Percentiles rank a stretch among this genome's conserved stretches.
phyloP scores from a whole-genome alignment of 495 filamentous ascomycete genomes.

The Beverwykella pulmonaria region DNA sequence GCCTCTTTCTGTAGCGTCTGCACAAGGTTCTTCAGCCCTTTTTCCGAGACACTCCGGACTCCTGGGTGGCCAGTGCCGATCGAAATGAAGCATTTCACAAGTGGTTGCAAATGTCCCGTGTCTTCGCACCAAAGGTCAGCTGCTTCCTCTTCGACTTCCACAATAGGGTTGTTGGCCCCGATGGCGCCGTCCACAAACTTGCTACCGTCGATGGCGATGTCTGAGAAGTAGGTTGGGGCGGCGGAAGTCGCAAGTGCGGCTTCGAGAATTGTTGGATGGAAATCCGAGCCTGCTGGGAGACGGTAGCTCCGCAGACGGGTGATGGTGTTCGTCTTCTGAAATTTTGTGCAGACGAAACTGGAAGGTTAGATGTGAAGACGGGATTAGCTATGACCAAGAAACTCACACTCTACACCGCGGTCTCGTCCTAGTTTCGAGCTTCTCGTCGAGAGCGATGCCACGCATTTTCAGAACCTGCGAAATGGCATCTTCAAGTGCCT shows the following conservation, averaged over 20 bases:
- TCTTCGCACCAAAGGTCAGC: constrained; percentile 35
- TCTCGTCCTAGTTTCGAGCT: constrained; percentile 12
- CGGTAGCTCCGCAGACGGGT: constrained; percentile 18
- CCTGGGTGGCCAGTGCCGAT: constrained; percentile 26
- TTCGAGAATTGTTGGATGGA: constrained; percentile 15
- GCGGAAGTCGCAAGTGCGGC: constrained; percentile 25
- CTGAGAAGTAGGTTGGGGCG: constrained; percentile 23
- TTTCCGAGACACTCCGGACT: not conserved
- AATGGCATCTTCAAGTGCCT: constrained; percentile 14
- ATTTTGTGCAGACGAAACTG: constrained; percentile 25
- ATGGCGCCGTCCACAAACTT: constrained; percentile 43
- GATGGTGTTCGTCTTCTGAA: constrained; percentile 8
- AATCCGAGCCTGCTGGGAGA: not conserved
- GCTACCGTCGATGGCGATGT: constrained; percentile 44
- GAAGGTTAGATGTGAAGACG: not conserved
- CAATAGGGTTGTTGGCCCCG: constrained; percentile 26
- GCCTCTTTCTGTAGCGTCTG: constrained; percentile 16
- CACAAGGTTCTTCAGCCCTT: constrained; percentile 1
- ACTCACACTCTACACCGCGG: constrained; percentile 12
- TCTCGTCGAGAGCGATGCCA: constrained; percentile 5
- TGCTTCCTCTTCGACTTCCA: constrained; percentile 23
- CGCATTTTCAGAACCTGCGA: constrained; percentile 1
- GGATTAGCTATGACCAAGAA: not conserved
- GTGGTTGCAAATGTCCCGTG: constrained; percentile 14
- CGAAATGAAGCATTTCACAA: constrained; percentile 50